These are phyloP conservation scores for Ceriops decandra DNA, from an alignment of 345 rosid species.

Conservation along the genomic window DNA sequence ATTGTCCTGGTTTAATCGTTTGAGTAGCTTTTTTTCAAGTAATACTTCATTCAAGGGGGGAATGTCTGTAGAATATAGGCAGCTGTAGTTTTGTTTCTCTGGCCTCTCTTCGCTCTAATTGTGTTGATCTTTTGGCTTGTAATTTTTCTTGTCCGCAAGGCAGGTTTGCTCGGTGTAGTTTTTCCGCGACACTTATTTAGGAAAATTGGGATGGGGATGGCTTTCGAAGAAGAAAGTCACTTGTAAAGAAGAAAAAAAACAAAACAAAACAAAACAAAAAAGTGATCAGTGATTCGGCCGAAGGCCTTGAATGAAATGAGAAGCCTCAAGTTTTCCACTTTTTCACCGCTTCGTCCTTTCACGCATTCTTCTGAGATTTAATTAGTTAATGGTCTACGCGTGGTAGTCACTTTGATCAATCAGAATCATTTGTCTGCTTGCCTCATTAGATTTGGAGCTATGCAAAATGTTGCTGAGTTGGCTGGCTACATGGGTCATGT, in stretches of 20 bases:
- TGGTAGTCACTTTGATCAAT: no score
- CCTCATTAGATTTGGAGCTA: no score
- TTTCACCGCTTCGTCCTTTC: no score
- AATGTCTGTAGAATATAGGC: conserved; percentile 28
- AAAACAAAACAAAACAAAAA: neutral
- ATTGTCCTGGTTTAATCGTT: conserved; percentile 45
- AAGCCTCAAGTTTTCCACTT: neutral
- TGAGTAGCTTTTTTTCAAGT: conserved; percentile 40
- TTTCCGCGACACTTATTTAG: conserved; percentile 8
- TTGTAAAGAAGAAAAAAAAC: conserved; percentile 13
- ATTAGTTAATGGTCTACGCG: no score
- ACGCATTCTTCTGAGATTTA: neutral
- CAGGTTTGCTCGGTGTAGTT: conserved; percentile 19
- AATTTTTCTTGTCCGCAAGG: conserved; percentile 14
- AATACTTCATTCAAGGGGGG: conserved; percentile 13
- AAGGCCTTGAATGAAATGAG: conserved; percentile 21
- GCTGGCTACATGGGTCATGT: no score
- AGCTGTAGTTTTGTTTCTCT: neutral
- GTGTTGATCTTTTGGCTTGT: conserved; percentile 10
- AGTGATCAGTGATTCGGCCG: conserved; percentile 18
- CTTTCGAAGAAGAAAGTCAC: conserved; percentile 22
- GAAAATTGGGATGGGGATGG: conserved; percentile 17
- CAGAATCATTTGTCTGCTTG: no score
- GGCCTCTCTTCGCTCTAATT: neutral
- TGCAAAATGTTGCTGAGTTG: no score